Base-by-base conservation (phyloP, 257 asterid genomes). In the Solanum arcanum region DNA sequence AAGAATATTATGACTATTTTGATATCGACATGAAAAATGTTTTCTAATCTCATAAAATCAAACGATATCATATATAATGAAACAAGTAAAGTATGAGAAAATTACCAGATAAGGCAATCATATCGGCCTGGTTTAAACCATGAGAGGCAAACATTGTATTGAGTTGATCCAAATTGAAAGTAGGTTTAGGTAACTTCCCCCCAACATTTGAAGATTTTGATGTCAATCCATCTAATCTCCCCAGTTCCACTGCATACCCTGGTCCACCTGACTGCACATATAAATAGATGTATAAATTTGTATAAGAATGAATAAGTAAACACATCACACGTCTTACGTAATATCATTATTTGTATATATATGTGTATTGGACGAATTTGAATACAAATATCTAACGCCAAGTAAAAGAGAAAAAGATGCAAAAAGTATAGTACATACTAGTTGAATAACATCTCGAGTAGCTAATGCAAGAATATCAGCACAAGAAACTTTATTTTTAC, bases 391-490 rank as follows among this genome's bases (percentile, higher is more conserved):
- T 3, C 35, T 3, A 33, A 33, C 35, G 35, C 35, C 35, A 33
- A 33, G 29, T 29, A 29, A 29, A 29, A 29, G 29, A 29, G 29
- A 29, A 29, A 29, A 29, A 56, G 12, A 56, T 10, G 14, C 12
- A 27, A 66, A 66, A 66, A 27, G 9, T 25, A 66, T 6, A 7
- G 23, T 31, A 92, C 94, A 1, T 10, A 95, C 98, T 94, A 94
- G 90, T 9, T 68, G 91, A 88, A 96, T 89, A 76, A 91, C 98
- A 60, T 96, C 99, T 1, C 99, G 90, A 13, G 99, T 90, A 0
- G 99, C 98, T 91, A 96, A 44, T 10, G 96, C 94, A 16, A 96
- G 96, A 92, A 96, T 95, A 85, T 95, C 99, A 0, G 98, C 99
- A 86, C 99, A 96, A 0, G 99, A 96, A 27, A 96, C 98, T 86